Percentiles rank a stretch among this genome's conserved stretches.
Conservation (phyloP, 345 rosid species). For the Sisymbrium altissimum region DNA sequence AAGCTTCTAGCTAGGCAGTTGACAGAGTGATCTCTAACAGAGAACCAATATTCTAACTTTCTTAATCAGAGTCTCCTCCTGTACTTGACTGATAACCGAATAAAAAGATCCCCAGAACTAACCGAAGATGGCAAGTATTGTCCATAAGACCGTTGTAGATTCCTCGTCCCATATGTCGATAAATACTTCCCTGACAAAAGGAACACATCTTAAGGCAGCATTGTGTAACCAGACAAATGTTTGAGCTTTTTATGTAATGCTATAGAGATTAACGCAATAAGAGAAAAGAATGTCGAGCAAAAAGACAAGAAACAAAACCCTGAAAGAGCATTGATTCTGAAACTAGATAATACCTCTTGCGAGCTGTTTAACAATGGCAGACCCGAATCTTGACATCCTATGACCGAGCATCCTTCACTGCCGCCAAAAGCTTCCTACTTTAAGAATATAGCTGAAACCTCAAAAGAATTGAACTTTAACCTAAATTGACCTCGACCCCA, state of each 20-base stretch:
- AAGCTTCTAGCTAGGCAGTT: conserved; percentile 3
- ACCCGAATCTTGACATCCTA: conserved; percentile 44
- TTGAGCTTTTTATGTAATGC: neutral
- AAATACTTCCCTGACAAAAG: conserved; percentile 37
- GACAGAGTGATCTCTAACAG: conserved; percentile 8
- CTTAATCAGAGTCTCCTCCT: neutral
- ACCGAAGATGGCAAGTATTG: conserved; percentile 44
- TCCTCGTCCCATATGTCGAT: conserved; percentile 18
- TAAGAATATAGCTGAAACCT: conserved; percentile 18
- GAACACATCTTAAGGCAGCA: conserved; percentile 5
- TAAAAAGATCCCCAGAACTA: conserved; percentile 19
- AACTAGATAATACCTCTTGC: conserved; percentile 41
- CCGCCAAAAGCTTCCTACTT: neutral
- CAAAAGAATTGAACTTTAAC: neutral
- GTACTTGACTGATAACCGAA: neutral
- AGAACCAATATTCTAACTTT: neutral
- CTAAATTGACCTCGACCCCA: neutral
- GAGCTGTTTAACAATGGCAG: conserved; percentile 41
- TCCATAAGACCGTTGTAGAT: conserved; percentile 20
- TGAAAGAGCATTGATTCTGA: neutral
- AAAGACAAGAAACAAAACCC: neutral
- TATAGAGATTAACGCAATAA: neutral
- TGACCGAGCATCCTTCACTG: conserved; percentile 40
- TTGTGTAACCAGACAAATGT: neutral
- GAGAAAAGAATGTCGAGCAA: neutral